Conservation (phyloP, 2,329 filamentous ascomycete genomes). For the Rhynchosporium agropyri region DNA sequence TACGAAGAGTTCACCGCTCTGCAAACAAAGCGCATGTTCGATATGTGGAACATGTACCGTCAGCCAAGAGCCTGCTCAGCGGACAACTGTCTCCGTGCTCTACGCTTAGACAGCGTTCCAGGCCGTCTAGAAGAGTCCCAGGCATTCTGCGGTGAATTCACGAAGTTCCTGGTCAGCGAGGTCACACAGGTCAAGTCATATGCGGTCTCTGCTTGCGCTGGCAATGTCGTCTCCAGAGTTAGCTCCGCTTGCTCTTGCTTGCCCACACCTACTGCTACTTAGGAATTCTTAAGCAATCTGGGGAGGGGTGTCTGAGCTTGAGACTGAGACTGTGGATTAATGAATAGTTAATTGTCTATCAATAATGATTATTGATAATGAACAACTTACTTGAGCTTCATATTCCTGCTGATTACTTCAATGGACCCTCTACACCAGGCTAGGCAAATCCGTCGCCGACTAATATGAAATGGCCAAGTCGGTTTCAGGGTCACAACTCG, state of each 20-base stretch:
- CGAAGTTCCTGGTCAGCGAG: slow-evolving; percentile 6
- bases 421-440: too few species aligned
- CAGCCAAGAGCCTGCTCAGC: background rate
- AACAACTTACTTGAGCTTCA: background rate
- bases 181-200: slow-evolving; percentile 1
- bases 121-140: slow-evolving; percentile 10
- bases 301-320: too few species aligned
- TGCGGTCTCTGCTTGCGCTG: slow-evolving; percentile 6
- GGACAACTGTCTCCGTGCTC: slow-evolving; percentile 13
- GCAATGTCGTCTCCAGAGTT: slow-evolving; percentile 15
- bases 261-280: slow-evolving; percentile 4
- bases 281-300: background rate
- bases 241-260: slow-evolving; percentile 14
- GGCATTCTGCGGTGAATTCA: slow-evolving; percentile 8
- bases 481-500: too few species aligned
- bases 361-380: slow-evolving; percentile 16
- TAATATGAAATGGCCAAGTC: too few species aligned
- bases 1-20: slow-evolving; percentile 47
- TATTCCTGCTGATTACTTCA: too few species aligned
- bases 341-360: background rate
- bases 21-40: slow-evolving; percentile 28
- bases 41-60: slow-evolving; percentile 28
- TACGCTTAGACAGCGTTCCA: background rate
- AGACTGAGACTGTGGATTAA: background rate
- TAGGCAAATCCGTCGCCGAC: too few species aligned